Base-by-base conservation (phyloP, 2,329 filamentous ascomycete genomes). In the Penicillium sp. region DNA sequence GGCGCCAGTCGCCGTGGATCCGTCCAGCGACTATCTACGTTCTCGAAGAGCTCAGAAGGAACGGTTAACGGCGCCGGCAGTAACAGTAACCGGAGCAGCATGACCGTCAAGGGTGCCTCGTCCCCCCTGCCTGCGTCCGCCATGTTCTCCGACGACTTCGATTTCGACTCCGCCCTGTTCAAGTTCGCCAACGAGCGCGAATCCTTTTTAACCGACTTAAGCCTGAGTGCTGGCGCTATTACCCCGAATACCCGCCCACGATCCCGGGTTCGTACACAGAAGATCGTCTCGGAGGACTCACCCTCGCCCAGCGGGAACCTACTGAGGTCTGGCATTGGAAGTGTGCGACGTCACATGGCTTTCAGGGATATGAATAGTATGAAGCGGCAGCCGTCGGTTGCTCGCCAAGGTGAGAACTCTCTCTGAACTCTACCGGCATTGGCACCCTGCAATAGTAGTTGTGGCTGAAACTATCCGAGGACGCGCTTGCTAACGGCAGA, bases 141-240 rank as follows among this genome's bases (percentile, higher is more conserved):
- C 6, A 38, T 63, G 16, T 66, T 73, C 26, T 73, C 84, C 29
- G 84, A 76, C 54, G 91, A 96, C 68, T 91, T 90, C 67, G 94
- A 97, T 72, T 99, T 99, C 67, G 94, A 97, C 70, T 87, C 89
- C 68, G 93, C 94, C 26, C 80, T 99, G 62, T 78, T 91, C 67
- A 97, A 97, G 76, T 99, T 99, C 72, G 91, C 94, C 42, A 88
- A 87, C n/a, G 93, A 97, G 77, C 83, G 94, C 61, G 94, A 99
- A 66, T 88, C 87, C 56, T 99, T 99, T 67, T 79, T 97, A 48
- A 90, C 96, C 60, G 94, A 99, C 71, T 82, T 97, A 50, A 91
- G 87, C 62, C 91, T 97, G 71, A 90, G 84, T 61, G 91, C 92
- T 19, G 91, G 92, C 36, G 89, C 89, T 38, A 89, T 90, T 60